Evolutionary conservation across 345 rosid species (phyloP).

Genomic region (Reutealis trisperma): DNA sequence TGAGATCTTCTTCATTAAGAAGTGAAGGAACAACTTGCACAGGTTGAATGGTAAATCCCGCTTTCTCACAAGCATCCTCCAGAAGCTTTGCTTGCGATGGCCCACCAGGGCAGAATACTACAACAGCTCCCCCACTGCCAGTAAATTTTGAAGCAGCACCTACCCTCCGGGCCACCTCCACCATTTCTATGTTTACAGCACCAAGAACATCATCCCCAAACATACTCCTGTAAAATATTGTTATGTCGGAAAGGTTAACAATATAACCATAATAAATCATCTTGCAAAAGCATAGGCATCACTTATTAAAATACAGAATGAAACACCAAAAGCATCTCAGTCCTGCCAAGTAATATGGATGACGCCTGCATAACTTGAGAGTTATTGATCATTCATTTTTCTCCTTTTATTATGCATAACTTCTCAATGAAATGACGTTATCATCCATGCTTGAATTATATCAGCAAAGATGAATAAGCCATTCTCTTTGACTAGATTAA

Average conservation of each 20-base stretch:
- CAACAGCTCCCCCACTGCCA: slow-evolving; percentile 95
- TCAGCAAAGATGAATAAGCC: not conserved
- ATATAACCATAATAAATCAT: not conserved
- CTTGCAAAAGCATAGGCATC: not conserved
- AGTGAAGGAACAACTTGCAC: slow-evolving; percentile 59
- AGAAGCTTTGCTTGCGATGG: slow-evolving; percentile 60
- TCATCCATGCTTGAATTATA: not conserved
- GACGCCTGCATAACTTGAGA: not conserved
- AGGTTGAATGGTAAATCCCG: slow-evolving; percentile 62
- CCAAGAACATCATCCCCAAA: slow-evolving; percentile 85
- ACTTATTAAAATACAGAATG: not conserved
- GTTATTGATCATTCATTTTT: not conserved
- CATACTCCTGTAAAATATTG: slow-evolving; percentile 51
- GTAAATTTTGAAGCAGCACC: slow-evolving; percentile 91
- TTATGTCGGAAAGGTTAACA: not conserved
- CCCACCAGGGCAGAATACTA: slow-evolving; percentile 78
- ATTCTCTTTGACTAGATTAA: not conserved
- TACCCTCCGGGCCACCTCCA: slow-evolving; percentile 71
- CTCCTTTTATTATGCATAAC: not conserved
- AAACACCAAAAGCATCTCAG: not conserved
- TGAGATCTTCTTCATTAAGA: slow-evolving; percentile 46
- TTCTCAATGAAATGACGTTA: not conserved
- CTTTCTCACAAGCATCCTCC: slow-evolving; percentile 67
- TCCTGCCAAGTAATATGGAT: not conserved
- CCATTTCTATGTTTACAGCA: slow-evolving; percentile 79